Conservation (phyloP, 2,329 filamentous ascomycete genomes). For the Talaromyces sp. region DNA sequence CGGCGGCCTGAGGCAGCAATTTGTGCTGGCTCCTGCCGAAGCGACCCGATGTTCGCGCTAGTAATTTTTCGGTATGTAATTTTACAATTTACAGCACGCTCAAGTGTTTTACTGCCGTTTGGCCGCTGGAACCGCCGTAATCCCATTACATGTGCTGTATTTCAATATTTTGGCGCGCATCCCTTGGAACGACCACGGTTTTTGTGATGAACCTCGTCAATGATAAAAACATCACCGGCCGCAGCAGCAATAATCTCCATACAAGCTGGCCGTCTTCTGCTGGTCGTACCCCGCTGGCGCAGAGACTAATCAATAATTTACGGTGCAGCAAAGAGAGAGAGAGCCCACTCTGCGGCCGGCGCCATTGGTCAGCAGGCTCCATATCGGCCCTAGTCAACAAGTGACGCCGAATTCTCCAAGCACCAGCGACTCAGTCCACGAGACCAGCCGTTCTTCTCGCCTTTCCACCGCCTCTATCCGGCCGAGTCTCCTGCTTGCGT, state of each 20-base stretch:
- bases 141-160: not conserved
- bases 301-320: not conserved
- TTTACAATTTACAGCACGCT: not conserved
- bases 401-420: not conserved
- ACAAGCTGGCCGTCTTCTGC: not conserved
- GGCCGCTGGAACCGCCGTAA: not conserved
- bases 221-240: not conserved
- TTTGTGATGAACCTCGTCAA: not conserved
- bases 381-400: not conserved
- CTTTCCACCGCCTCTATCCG: not conserved
- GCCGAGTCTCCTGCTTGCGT: not conserved
- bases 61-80: not conserved
- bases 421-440: not conserved
- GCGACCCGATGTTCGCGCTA: constrained; percentile 2
- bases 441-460: not conserved
- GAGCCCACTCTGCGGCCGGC: not conserved
- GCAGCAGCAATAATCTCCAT: not conserved
- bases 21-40: not conserved
- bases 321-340: not conserved
- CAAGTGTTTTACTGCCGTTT: not conserved
- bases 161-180: not conserved
- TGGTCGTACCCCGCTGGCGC: not conserved
- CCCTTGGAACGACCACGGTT: not conserved
- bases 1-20: constrained; percentile 9
- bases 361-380: not conserved